Conservation (phyloP, 139 green algal species). For the Chlamydomonas incerta region DNA sequence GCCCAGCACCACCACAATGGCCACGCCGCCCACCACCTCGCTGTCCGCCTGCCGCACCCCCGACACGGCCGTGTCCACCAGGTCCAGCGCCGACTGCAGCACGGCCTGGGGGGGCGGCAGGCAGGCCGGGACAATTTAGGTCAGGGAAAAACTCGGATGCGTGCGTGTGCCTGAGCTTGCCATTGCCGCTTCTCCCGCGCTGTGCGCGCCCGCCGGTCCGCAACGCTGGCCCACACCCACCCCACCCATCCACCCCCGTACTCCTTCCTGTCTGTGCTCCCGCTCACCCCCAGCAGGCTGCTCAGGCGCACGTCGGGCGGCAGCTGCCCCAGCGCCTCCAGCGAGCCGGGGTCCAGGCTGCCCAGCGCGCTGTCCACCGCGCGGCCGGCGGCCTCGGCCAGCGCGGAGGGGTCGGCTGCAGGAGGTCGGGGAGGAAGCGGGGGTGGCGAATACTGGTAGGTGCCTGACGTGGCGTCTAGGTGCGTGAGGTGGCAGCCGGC, state of each 20-base stretch:
- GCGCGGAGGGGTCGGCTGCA: constrained; percentile 1
- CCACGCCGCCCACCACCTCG: constrained; percentile 22
- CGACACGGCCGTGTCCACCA: constrained; percentile 7
- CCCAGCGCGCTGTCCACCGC: constrained; percentile 1
- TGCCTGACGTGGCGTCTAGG: no score
- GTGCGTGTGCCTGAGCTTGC: no score
- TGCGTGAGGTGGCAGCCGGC: no score
- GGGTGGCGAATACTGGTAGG: background rate
- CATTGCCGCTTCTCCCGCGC: no score
- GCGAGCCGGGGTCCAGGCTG: background rate
- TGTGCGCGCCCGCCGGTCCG: no score
- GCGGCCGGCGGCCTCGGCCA: background rate
- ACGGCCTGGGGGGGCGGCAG: background rate
- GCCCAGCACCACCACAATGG: background rate
- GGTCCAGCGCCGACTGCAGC: constrained; percentile 4
- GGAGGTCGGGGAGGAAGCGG: background rate
- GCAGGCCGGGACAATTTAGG: background rate
- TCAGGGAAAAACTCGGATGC: no score
- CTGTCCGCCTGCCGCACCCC: background rate
- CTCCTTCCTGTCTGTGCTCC: background rate
- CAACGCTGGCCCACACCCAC: no score
- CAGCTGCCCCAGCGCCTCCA: background rate
- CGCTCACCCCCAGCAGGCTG: constrained; percentile 20
- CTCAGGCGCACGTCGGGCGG: background rate
- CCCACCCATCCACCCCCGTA: no score